Evolutionary conservation across 176 grass and related monocot genomes (phyloP), one percentile per base, ranked within the genome.

Genomic region (Themeda triandra): DNA sequence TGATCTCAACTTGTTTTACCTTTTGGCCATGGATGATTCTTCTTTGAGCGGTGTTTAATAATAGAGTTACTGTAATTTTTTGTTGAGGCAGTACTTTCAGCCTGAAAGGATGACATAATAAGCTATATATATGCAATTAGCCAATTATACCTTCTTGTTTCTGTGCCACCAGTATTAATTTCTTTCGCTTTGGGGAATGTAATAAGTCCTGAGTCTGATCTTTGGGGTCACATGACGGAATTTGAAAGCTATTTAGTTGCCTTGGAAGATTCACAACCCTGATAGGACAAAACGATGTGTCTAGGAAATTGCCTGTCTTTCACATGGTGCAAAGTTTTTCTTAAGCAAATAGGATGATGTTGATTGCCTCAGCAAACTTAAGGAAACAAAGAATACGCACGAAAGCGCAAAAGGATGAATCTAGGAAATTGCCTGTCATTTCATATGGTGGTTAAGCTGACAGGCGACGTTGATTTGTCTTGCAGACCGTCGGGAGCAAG

Each of bases 401-500:
- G n/a, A n/a, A n/a, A n/a, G n/a, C n/a, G n/a, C n/a, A n/a, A n/a
- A n/a, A n/a, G n/a, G n/a, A n/a, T n/a, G n/a, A n/a, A 13, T 25
- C 37, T 51, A 13, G 56, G 82, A 66, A 62, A 73, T 63, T 23
- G 0, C 58, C 21, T 36, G 17, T 46, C 36, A 68, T 62, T 62
- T 67, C 58, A 37, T 32, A 1, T 32, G 31, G 81, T 69, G 15
- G 11, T 51, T 63, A 75, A 70, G 78, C 45, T 62, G 28, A 62
- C 68, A 12, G 21, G 33, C 13, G 48, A 60, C 48, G 6, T 35
- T 74, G 73, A 77, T 60, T 28, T 2, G 65, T 31, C 59, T 1
- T 74, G 30, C 95, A 95, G 91, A 95, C 93, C 30, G 80, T 95
- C 11, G 89, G 93, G 79, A 94, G 69, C 89, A 98, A 98, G 87